Base-by-base conservation (phyloP, 805 yeast species). In the Metschnikowia aberdeeniae region DNA sequence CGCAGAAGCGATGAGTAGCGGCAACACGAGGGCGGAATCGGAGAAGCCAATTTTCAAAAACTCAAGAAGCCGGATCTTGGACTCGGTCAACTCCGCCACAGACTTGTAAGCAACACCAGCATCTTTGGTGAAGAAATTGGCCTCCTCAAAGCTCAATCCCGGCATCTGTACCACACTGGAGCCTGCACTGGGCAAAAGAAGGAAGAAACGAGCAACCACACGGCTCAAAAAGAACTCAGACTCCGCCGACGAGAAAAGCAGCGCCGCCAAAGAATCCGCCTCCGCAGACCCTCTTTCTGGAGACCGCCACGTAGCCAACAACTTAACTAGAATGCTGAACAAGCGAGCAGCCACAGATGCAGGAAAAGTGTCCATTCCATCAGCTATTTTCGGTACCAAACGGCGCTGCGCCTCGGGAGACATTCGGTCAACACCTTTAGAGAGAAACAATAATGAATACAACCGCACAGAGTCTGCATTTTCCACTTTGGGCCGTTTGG, bases 361-460 rank as follows among this genome's bases (percentile, higher is more conserved):
- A 1, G 74, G 60, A 31, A 63, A 66, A 0, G 39, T 29, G 1
- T 78, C 64, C 2, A 87, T 78, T 0, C 74, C 75, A 1, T 67
- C 60, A 17, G 81, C 59, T 0, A 82, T 61, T 4, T 60, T 45
- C 0, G 87, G 84, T 0, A 83, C 56, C 31, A 83, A 57, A 4
- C 53, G 58, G 1, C 53, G 56, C 43, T 73, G 68, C 5, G 68
- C 77, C 4, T 58, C 60, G 1, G 49, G 46, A 1, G 60, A 34
- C 42, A 84, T 53, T 42, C 92, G 65, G 33, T 81, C 83, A 12
- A 87, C 59, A 7, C 87, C 92, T 60, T 78, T 81, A 1, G 90
- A 77, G 0, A 84, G 70, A 50, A 87, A 83, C 34, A 86, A 57
- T 45, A 88, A 67, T 17, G 84, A 75, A 61, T 84, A 85, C 7